Conservation (phyloP, 2,329 filamentous ascomycete species). For the Amphichorda felina region DNA sequence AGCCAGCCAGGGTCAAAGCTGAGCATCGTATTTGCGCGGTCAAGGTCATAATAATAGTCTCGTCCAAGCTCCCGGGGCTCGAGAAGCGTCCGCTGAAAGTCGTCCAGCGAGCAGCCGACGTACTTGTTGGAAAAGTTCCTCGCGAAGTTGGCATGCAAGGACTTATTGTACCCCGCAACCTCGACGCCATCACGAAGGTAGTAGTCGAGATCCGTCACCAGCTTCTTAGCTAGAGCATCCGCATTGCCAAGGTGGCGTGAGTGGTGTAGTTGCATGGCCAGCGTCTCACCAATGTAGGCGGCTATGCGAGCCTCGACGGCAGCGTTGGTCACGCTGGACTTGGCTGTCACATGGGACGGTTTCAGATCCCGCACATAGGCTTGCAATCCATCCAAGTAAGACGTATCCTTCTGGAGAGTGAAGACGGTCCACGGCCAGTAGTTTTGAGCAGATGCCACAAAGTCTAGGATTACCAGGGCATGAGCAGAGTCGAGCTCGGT, state of each 20-base stretch:
- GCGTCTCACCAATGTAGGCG: constrained; percentile 73
- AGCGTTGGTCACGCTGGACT: constrained; percentile 40
- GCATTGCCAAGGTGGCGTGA: constrained; percentile 64
- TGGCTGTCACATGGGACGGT: constrained; percentile 37
- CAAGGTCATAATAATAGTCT: constrained; percentile 76
- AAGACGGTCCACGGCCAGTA: constrained; percentile 93
- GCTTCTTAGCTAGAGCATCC: constrained; percentile 51
- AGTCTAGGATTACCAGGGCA: constrained; percentile 68
- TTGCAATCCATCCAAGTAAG: constrained; percentile 62
- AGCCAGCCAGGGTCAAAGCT: constrained; percentile 68
- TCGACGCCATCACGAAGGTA: constrained; percentile 67
- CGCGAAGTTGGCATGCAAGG: constrained; percentile 73
- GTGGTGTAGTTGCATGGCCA: constrained; percentile 84
- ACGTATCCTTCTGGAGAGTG: constrained; percentile 59
- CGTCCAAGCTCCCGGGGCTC: constrained; percentile 54
- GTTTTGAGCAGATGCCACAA: constrained; percentile 80
- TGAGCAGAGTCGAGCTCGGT: constrained; percentile 51
- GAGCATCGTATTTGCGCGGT: constrained; percentile 65
- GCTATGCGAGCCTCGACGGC: constrained; percentile 60
- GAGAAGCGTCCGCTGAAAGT: constrained; percentile 68
- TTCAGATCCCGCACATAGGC: constrained; percentile 53
- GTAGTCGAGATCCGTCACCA: constrained; percentile 68
- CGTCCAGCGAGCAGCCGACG: constrained; percentile 56
- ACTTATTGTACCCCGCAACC: constrained; percentile 76
- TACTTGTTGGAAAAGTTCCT: constrained; percentile 77